Percentiles rank a stretch among this genome's conserved stretches.
Evolutionary conservation across 2,329 filamentous ascomycete species (phyloP).

Genomic region (Zopfia rhizophila): DNA sequence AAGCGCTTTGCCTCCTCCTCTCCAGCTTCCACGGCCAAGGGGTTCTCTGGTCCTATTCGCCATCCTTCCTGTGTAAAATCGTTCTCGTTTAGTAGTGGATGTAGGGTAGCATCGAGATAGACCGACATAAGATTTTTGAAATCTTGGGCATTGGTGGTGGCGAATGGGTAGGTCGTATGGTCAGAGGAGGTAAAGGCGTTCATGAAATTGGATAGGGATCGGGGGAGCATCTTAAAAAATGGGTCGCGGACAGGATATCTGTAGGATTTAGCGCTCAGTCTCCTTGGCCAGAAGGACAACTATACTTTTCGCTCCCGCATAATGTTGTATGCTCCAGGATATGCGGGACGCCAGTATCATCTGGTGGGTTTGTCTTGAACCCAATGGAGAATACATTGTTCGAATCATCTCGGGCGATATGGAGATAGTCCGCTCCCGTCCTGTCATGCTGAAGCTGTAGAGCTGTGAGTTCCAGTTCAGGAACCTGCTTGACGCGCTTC

Average conservation of each 20-base stretch:
- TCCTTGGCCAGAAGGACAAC: not conserved
- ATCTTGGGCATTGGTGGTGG: conserved; percentile 94
- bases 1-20: conserved; percentile 71
- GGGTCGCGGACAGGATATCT: conserved; percentile 98
- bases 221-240: conserved; percentile 99
- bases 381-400: conserved; percentile 99
- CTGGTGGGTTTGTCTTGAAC: conserved; percentile 98
- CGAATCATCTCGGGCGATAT: conserved; percentile 92
- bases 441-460: conserved; percentile 92
- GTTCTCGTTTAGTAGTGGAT: conserved; percentile 86
- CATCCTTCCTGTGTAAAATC: conserved; percentile 98
- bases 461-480: conserved; percentile 92
- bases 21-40: conserved; percentile 59
- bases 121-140: conserved; percentile 97
- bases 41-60: conserved; percentile 94
- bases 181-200: conserved; percentile 97
- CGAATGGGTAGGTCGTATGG: conserved; percentile 97
- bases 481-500: conserved; percentile 87
- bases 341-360: conserved; percentile 95
- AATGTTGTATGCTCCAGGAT: conserved; percentile 98
- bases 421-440: conserved; percentile 94
- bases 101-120: conserved; percentile 92
- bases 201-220: conserved; percentile 99
- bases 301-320: conserved; percentile 91
- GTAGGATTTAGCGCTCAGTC: conserved; percentile 24